phyloP scores from a whole-genome alignment of 2,329 filamentous ascomycete genomes.

The Neopestalotiopsis clavispora region DNA sequence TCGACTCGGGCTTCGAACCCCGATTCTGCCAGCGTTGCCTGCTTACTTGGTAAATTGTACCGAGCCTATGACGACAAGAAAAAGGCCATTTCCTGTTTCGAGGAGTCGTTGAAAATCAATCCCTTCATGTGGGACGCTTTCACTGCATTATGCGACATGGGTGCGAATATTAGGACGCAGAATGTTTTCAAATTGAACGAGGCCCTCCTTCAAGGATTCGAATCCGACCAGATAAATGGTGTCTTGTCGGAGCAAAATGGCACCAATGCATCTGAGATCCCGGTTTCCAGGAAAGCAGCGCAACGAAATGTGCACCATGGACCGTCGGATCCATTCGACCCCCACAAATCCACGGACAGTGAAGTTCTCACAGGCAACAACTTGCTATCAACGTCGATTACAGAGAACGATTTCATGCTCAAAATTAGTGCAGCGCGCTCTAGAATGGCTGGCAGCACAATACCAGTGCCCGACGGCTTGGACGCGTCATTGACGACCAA shows the following conservation, averaged over 20 bases:
- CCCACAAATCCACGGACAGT: constrained; percentile 42
- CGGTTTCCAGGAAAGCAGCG: constrained; percentile 46
- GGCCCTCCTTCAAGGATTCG: constrained; percentile 52
- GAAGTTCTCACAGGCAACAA: constrained; percentile 45
- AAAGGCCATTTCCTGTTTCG: constrained; percentile 84
- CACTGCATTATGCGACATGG: constrained; percentile 84
- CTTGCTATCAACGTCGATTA: constrained; percentile 45
- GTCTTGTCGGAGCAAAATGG: constrained; percentile 43
- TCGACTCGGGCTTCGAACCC: constrained; percentile 75
- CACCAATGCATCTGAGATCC: constrained; percentile 36
- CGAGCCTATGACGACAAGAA: constrained; percentile 81
- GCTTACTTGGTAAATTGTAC: constrained; percentile 86
- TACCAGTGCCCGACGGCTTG: constrained; percentile 56
- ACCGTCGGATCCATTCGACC: constrained; percentile 57
- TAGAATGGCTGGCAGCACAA: constrained; percentile 45
- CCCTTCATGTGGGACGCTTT: constrained; percentile 99
- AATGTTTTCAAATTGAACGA: constrained; percentile 85
- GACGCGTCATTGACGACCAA: constrained; percentile 66
- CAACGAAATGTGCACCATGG: constrained; percentile 43
- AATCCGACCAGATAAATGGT: constrained; percentile 39
- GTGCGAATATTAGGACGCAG: constrained; percentile 77
- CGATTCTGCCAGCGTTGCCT: constrained; percentile 83
- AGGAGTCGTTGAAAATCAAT: constrained; percentile 86
- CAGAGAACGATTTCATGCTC: constrained; percentile 60
- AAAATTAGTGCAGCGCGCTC: constrained; percentile 59